Base-by-base conservation (phyloP, 768 basidiomycete genomes). In the Lentinus brumalis region DNA sequence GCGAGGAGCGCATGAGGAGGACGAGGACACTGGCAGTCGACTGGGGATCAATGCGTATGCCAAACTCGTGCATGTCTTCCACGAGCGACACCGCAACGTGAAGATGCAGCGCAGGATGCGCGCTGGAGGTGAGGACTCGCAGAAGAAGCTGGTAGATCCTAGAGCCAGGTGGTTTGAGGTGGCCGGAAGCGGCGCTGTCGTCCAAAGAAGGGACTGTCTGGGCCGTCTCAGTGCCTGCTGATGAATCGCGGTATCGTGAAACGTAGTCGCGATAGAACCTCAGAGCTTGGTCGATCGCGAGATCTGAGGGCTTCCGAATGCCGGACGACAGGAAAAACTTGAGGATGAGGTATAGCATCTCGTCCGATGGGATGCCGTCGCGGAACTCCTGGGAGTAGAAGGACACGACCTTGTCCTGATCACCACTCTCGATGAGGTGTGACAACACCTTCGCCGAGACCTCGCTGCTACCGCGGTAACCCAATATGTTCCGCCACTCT, bases 1-100 rank as follows among this genome's bases (percentile, higher is more conserved):
- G 67, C 1, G 85, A 76, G n/a, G 78, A 75, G 29, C 83, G 82
- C 86, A 96, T 93, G 50, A 85, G 81, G 47, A 90, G 73, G 53
- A 89, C 79, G 46, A 88, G 79, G 40, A 84, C 73, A 2, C 84
- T 81, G 5, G 84, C 77, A 12, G 76, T 67, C 18, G 82, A 77
- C 64, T 79, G 67, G 39, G 78, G 79, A 57, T 80, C 75, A 65
- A 78, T 68, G 0, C 78, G 68, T 26, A 92, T 69, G 5, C 76
- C 70, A 38, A 84, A 81, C 4, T 67, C 56, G 45, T 83, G 77
- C 85, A 95, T 90, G 64, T 93, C 90, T 41, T 82, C 77, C 16
- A 92, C 65, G 29, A 95, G 76, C 9, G 77, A 71, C 39, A 81
- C 65, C 0, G 82, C 80, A 7, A 79, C 70, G 5, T 79, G 75